These are phyloP conservation scores for Dactylellina drechsleri DNA, from an alignment of 2,329 filamentous ascomycete genomes.

Conservation along the genomic window DNA sequence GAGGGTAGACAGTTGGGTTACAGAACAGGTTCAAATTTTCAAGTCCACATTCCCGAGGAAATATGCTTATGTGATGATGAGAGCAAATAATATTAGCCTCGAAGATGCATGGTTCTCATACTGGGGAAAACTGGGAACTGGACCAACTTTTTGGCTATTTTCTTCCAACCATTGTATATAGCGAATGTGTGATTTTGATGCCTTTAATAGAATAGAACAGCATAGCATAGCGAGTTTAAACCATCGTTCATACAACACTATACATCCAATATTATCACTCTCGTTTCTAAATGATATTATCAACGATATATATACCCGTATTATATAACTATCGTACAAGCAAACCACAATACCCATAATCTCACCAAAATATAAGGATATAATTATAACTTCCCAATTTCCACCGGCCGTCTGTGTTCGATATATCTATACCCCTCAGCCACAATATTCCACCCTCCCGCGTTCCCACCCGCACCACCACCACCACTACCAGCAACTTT, in stretches of 20 bases:
- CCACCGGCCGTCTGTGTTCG: slow-evolving; percentile 59
- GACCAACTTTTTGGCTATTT: too few relatives aligned
- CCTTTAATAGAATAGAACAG: slow-evolving; percentile 22
- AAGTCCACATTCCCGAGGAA: background rate
- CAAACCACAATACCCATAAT: background rate
- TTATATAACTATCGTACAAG: background rate
- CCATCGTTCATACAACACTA: background rate
- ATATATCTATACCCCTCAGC: slow-evolving; percentile 72
- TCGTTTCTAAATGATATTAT: too few relatives aligned
- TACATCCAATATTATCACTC: too few relatives aligned
- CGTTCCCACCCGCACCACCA: background rate
- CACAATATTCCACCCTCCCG: slow-evolving; percentile 65
- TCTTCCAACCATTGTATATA: too few relatives aligned
- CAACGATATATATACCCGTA: too few relatives aligned
- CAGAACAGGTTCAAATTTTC: background rate
- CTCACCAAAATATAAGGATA: too few relatives aligned
- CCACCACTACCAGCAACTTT: background rate
- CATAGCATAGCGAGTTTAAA: background rate
- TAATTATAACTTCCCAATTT: slow-evolving; percentile 38
- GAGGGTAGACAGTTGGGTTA: too few relatives aligned
- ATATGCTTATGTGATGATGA: background rate
- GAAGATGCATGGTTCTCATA: background rate
- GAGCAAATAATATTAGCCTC: background rate
- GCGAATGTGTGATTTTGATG: background rate
- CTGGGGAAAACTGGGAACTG: background rate